Percentiles rank a stretch among this genome's conserved stretches.
These are phyloP conservation scores for Acacia melanoxylon DNA, from an alignment of 306 rosid species.

Conservation along the genomic window DNA sequence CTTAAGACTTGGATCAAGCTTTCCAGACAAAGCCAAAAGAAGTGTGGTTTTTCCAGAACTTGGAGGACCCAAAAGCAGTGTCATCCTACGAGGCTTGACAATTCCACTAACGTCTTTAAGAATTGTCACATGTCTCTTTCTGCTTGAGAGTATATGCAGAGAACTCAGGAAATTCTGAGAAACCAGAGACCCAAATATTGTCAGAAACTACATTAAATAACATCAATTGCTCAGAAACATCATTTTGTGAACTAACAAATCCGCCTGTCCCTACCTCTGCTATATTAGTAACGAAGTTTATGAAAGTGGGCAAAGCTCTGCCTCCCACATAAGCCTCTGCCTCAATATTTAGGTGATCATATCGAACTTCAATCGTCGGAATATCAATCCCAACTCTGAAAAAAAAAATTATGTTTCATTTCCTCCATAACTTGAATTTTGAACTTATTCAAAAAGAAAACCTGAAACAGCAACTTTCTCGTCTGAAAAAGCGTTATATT, in stretches of 20 bases:
- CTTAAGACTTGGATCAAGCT: slow-evolving; percentile 60
- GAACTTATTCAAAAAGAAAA: background rate
- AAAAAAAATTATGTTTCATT: background rate
- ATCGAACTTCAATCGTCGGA: slow-evolving; percentile 80
- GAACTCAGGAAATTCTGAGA: slow-evolving; percentile 34
- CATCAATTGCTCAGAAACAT: background rate
- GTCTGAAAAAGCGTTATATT: background rate
- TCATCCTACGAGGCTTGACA: slow-evolving; percentile 82
- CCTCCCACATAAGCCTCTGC: slow-evolving; percentile 77
- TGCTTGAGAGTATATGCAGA: slow-evolving; percentile 42
- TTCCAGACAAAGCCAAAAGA: slow-evolving; percentile 76
- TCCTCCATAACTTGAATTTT: background rate
- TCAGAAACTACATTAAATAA: background rate
- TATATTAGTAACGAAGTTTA: slow-evolving; percentile 49
- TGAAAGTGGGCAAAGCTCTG: slow-evolving; percentile 65
- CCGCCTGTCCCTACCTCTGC: slow-evolving; percentile 30
- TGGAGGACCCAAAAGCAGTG: slow-evolving; percentile 94
- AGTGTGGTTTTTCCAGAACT: slow-evolving; percentile 87
- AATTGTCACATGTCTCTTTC: slow-evolving; percentile 51
- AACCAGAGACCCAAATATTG: background rate
- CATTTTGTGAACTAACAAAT: background rate
- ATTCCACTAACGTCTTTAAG: slow-evolving; percentile 72
- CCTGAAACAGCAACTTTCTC: background rate
- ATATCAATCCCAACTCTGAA: slow-evolving; percentile 70
- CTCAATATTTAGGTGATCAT: slow-evolving; percentile 60